These are phyloP conservation scores for Diaporthe humulicola DNA, from an alignment of 2,329 filamentous ascomycete species.

Conservation along the genomic window DNA sequence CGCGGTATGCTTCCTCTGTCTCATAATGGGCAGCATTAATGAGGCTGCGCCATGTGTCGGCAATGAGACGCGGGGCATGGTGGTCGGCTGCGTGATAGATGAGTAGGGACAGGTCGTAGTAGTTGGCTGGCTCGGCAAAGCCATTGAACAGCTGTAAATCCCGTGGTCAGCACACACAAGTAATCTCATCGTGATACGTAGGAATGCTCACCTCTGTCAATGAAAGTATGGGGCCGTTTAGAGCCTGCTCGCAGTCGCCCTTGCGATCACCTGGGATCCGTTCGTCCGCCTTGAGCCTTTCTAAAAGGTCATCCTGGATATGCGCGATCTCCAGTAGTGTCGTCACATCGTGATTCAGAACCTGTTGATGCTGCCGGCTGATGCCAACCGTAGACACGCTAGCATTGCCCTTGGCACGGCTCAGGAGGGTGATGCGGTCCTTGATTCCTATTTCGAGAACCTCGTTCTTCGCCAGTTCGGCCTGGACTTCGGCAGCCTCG, in stretches of 20 bases:
- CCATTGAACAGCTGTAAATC: conserved; percentile 83
- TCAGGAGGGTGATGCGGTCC: conserved; percentile 89
- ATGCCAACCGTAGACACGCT: conserved; percentile 85
- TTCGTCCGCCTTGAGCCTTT: conserved; percentile 79
- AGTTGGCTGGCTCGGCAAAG: conserved; percentile 87
- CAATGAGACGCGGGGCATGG: conserved; percentile 87
- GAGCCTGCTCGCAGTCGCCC: conserved; percentile 72
- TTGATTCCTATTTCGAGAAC: conserved; percentile 84
- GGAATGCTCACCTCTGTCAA: conserved; percentile 77
- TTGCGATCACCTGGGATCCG: conserved; percentile 76
- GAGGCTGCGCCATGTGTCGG: conserved; percentile 85
- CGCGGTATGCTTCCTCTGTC: conserved; percentile 54
- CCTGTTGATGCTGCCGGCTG: conserved; percentile 84
- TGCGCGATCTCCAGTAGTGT: conserved; percentile 93
- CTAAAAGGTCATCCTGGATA: conserved; percentile 92
- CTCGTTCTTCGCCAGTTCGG: conserved; percentile 81
- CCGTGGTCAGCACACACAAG: background rate
- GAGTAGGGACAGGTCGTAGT: conserved; percentile 92
- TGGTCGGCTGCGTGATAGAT: conserved; percentile 95
- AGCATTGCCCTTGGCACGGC: conserved; percentile 91
- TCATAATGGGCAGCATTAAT: conserved; percentile 79
- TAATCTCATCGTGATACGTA: background rate
- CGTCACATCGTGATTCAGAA: conserved; percentile 85
- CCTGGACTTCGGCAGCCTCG: conserved; percentile 88
- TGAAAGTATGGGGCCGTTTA: conserved; percentile 83